Percentiles rank a stretch among this genome's conserved stretches.
Evolutionary conservation across 1,284 basidiomycete genomes (phyloP).

Genomic region (Apiotrichum domesticum): DNA sequence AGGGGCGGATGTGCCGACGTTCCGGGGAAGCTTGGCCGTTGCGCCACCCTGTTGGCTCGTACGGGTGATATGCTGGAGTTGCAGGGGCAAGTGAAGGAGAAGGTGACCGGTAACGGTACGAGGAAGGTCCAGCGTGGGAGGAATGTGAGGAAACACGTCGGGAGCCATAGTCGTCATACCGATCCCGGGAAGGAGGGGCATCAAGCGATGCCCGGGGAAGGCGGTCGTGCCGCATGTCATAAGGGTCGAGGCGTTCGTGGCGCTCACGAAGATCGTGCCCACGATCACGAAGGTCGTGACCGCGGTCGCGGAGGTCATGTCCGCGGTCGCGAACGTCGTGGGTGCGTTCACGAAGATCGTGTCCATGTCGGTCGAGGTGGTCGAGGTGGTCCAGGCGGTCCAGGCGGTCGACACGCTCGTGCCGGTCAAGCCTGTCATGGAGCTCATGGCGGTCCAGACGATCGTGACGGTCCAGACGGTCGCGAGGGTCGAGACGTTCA

Average conservation of each 20-base stretch:
- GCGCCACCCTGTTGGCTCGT: constrained; percentile 5
- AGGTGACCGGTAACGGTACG: constrained; percentile 1
- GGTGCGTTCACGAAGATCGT: background rate
- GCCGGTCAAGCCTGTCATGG: no score
- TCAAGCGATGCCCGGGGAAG: background rate
- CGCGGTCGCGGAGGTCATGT: background rate
- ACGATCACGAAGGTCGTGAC: background rate
- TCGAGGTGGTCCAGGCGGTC: background rate
- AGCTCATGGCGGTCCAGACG: background rate
- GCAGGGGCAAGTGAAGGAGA: background rate
- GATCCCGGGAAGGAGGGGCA: background rate
- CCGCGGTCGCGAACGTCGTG: background rate
- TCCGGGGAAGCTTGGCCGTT: constrained; percentile 4
- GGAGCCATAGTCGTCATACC: constrained; percentile 1
- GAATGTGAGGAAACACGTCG: background rate
- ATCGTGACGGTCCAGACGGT: background rate
- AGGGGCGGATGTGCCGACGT: background rate
- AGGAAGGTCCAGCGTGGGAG: background rate
- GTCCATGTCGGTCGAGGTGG: background rate
- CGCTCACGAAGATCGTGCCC: background rate
- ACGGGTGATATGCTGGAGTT: constrained; percentile 1
- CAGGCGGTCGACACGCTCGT: background rate
- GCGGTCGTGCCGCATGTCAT: background rate
- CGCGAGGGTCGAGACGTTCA: background rate
- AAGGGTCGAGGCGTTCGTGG: background rate